Evolutionary conservation across 805 yeast species (phyloP), one percentile per base, ranked within the genome.

Genomic region (Zygosaccharomyces kombuchaensis): DNA sequence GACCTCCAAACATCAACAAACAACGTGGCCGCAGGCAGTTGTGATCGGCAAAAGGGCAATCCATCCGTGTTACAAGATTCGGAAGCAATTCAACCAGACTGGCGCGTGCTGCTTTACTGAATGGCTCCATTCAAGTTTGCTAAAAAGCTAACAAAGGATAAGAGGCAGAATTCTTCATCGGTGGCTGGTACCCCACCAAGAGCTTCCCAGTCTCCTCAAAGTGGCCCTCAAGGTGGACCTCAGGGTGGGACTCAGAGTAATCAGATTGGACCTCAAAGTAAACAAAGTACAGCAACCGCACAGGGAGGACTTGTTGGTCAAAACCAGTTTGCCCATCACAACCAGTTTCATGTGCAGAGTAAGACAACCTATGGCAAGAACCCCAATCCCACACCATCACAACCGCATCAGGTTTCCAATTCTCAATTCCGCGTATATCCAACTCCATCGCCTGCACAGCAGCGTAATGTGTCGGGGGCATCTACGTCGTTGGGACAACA

Each of bases 41-140:
- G 32, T 3, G 16, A 7, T 29, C 3, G 32, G 13, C 8, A 8
- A 29, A 29, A 29, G 14, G 14, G 32, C 32, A n/a, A 29, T 29
- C 32, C 16, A 12, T n/a, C 32, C 32, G 32, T 29, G 32, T 29
- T 29, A 13, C 14, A 29, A 29, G 32, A 4, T 29, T 29, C 12
- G 8, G 16, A n/a, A 29, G 16, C 32, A n/a, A 29, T 13, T 13
- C 4, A 29, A n/a, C 32, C 32, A 29, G 32, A 29, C 32, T 29
- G 14, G 14, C 32, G 32, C 2, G 32, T 29, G 32, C 32, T 29
- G 26, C 27, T 35, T 35, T 35, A 21, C 12, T 26, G 23, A 13
- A 77, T 78, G 82, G 77, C 82, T 14, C 77, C 82, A 17, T 78
- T 79, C 62, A 78, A 76, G 58, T 77, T 80, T 58, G 78, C 79